Evolutionary conservation across 2,329 filamentous ascomycete species (phyloP).

Genomic region (Pestalotiopsis sp.): DNA sequence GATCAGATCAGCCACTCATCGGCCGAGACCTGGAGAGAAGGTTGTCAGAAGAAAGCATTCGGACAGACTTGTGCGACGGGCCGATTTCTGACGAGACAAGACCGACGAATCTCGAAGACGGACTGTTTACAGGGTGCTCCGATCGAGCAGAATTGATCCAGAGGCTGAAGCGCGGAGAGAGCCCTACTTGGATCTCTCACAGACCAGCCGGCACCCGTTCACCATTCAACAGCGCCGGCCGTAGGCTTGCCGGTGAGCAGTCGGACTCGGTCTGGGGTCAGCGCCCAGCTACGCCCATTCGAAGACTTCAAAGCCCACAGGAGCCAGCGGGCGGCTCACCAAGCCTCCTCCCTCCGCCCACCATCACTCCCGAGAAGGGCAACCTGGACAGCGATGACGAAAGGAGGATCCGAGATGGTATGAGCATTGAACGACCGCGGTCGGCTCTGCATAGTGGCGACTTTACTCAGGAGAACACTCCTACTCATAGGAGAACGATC

Average conservation of each 20-base stretch:
- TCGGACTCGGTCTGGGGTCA: slow-evolving; percentile 40
- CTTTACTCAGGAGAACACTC: slow-evolving; percentile 55
- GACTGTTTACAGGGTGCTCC: slow-evolving; percentile 39
- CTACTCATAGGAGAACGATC: slow-evolving; percentile 24
- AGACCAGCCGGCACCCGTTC: slow-evolving; percentile 44
- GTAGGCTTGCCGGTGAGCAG: slow-evolving; percentile 23
- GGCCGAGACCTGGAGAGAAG: slow-evolving; percentile 31
- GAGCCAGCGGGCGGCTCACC: slow-evolving; percentile 38
- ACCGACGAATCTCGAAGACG: slow-evolving; percentile 33
- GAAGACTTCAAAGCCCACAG: slow-evolving; percentile 26
- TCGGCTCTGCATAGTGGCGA: slow-evolving; percentile 74
- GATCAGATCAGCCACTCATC: background rate
- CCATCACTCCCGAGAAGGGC: slow-evolving; percentile 50
- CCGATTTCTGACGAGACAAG: slow-evolving; percentile 48
- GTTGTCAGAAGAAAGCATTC: slow-evolving; percentile 62
- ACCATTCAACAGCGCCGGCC: background rate
- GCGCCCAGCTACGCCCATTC: slow-evolving; percentile 37
- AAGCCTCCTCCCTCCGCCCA: slow-evolving; percentile 46
- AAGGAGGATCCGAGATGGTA: slow-evolving; percentile 52
- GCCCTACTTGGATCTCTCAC: slow-evolving; percentile 72
- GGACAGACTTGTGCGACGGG: slow-evolving; percentile 64
- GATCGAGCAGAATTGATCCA: slow-evolving; percentile 82
- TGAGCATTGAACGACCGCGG: slow-evolving; percentile 77
- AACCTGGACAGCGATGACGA: slow-evolving; percentile 38
- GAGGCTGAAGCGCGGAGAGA: slow-evolving; percentile 78